These are phyloP conservation scores for Colletotrichum acutatum DNA, from an alignment of 2,329 filamentous ascomycete species.

Conservation along the genomic window DNA sequence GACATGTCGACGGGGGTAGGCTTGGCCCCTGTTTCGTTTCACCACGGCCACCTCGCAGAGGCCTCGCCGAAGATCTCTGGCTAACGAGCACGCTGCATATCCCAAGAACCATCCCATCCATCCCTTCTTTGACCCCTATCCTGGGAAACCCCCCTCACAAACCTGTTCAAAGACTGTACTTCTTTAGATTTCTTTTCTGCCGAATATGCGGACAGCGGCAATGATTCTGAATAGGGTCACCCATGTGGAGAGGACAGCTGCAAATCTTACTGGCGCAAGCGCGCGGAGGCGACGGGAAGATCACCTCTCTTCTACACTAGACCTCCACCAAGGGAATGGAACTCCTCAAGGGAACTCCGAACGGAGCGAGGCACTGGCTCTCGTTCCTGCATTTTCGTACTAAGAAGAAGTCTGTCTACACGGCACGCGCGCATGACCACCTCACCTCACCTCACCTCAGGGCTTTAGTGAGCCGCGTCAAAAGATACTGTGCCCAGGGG, in stretches of 20 bases:
- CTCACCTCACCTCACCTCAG: not conserved
- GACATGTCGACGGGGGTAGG: slow-evolving; percentile 21
- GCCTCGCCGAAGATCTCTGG: slow-evolving; percentile 30
- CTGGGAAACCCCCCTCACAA: not conserved
- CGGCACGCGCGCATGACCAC: slow-evolving; percentile 7
- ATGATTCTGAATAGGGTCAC: not conserved
- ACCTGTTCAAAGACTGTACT: not conserved
- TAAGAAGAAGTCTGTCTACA: not conserved
- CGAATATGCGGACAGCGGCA: not conserved
- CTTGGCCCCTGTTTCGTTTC: slow-evolving; percentile 37
- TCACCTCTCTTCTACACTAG: not conserved
- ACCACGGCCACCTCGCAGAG: slow-evolving; percentile 30
- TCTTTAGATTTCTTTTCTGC: not conserved
- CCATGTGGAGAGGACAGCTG: slow-evolving; percentile 12
- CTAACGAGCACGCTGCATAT: not conserved
- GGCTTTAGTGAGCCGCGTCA: not conserved
- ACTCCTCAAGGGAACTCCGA: slow-evolving; percentile 16
- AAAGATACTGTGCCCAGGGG: slow-evolving; percentile 33
- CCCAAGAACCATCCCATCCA: not conserved
- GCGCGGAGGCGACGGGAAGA: slow-evolving; percentile 13
- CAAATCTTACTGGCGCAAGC: slow-evolving; percentile 22
- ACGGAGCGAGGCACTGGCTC: slow-evolving; percentile 3
- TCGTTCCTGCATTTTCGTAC: slow-evolving; percentile 8
- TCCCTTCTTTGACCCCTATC: slow-evolving; percentile 3
- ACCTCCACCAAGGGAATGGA: slow-evolving; percentile 1